Conservation (phyloP, 176 grass and related monocot genomes). For the Triticum dicoccoides region DNA sequence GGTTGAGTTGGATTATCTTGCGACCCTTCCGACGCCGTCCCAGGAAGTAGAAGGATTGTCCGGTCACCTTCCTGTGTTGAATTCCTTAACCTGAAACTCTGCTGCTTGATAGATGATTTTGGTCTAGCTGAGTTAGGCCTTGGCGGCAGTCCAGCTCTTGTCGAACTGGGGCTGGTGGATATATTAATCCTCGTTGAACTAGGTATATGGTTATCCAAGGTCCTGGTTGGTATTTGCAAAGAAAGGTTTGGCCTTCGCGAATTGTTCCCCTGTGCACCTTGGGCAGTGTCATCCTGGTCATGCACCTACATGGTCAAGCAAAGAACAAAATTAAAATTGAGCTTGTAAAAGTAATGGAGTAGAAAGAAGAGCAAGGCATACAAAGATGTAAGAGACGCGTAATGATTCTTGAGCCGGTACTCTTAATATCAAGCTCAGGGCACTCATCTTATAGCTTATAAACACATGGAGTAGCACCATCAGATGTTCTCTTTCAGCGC, state of each 20-base stretch:
- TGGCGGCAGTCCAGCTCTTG: constrained; percentile 61
- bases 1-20: constrained; percentile 52
- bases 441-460: not conserved
- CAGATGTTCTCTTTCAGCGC: not conserved
- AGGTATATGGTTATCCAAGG: constrained; percentile 47
- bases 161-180: constrained; percentile 59
- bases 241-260: constrained; percentile 55
- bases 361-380: not conserved
- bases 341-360: not conserved
- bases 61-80: constrained; percentile 60
- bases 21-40: constrained; percentile 53
- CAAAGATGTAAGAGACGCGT: not conserved
- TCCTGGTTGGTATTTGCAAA: constrained; percentile 86
- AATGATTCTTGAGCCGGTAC: not conserved
- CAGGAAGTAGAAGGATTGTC: constrained; percentile 62
- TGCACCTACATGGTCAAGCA: constrained; percentile 20
- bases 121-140: constrained; percentile 71
- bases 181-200: constrained; percentile 60
- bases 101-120: constrained; percentile 71
- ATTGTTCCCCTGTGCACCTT: constrained; percentile 24
- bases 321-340: not conserved
- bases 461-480: constrained; percentile 10
- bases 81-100: constrained; percentile 64
- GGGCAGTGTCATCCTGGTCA: constrained; percentile 9
- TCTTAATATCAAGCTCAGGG: not conserved